phyloP scores from a whole-genome alignment of 345 rosid species.

The Crucihimalaya himalaica region DNA sequence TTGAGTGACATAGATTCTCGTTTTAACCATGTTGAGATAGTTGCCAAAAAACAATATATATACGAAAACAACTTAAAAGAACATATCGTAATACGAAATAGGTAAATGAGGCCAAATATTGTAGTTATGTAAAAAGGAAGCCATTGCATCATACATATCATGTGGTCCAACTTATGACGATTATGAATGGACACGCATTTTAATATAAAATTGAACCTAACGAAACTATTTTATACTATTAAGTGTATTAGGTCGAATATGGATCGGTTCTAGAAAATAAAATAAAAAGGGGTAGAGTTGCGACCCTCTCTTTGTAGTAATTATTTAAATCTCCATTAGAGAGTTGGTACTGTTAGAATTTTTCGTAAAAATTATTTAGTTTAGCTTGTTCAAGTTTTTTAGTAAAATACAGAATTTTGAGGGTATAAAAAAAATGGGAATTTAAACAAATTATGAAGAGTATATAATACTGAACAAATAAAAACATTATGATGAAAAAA shows the following conservation, averaged over 20 bases:
- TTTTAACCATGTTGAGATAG: too few species aligned
- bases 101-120: slow-evolving; percentile 32
- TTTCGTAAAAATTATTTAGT: neutral
- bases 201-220: slow-evolving; percentile 8
- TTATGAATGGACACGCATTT: slow-evolving; percentile 11
- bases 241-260: slow-evolving; percentile 20
- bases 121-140: slow-evolving; percentile 33
- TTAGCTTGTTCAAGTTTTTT: too few species aligned
- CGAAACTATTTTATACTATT: neutral
- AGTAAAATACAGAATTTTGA: neutral
- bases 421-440: neutral
- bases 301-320: neutral
- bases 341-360: neutral
- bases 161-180: slow-evolving; percentile 27
- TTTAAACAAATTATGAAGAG: neutral
- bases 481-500: neutral
- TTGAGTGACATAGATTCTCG: too few species aligned
- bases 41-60: too few species aligned
- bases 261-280: neutral
- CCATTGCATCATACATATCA: slow-evolving; percentile 25
- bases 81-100: slow-evolving; percentile 5
- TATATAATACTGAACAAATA: neutral
- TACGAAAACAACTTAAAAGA: neutral
- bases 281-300: neutral
- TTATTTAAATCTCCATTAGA: neutral